phyloP scores from a whole-genome alignment of 306 rosid genomes.

The Erythrophleum fordii region DNA sequence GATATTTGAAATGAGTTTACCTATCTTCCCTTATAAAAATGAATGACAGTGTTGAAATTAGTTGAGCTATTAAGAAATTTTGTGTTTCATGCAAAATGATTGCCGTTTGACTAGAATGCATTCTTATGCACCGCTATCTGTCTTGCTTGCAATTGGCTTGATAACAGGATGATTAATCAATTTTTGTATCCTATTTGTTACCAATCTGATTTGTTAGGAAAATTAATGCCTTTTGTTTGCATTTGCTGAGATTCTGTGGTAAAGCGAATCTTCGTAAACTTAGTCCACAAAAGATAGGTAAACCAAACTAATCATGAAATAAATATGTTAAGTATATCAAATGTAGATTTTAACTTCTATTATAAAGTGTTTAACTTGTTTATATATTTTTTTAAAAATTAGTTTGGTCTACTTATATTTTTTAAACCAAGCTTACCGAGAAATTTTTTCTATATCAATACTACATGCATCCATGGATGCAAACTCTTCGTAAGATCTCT shows the following conservation, averaged over 20 bases:
- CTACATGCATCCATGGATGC: background rate
- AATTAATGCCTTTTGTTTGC: background rate
- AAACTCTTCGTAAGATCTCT: background rate
- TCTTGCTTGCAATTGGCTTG: background rate
- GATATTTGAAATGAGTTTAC: conserved; percentile 28
- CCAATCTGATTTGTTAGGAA: background rate
- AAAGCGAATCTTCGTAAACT: background rate
- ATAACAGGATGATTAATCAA: background rate
- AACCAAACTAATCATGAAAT: background rate
- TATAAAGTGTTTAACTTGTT: no score
- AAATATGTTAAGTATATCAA: background rate
- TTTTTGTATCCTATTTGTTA: background rate
- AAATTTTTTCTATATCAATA: background rate
- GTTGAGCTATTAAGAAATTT: background rate
- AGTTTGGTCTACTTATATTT: no score
- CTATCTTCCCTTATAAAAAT: conserved; percentile 25
- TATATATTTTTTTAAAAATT: no score
- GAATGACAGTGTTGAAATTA: conserved; percentile 26
- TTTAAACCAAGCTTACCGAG: no score
- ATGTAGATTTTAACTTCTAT: no score
- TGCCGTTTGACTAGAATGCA: conserved; percentile 3
- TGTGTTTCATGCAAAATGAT: conserved; percentile 30
- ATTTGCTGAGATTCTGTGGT: background rate
- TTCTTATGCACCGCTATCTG: background rate
- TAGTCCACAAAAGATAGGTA: background rate